Percentiles rank a stretch among this genome's conserved stretches.
Conservation (phyloP, 306 rosid genomes). For the Vigna hirtella region DNA sequence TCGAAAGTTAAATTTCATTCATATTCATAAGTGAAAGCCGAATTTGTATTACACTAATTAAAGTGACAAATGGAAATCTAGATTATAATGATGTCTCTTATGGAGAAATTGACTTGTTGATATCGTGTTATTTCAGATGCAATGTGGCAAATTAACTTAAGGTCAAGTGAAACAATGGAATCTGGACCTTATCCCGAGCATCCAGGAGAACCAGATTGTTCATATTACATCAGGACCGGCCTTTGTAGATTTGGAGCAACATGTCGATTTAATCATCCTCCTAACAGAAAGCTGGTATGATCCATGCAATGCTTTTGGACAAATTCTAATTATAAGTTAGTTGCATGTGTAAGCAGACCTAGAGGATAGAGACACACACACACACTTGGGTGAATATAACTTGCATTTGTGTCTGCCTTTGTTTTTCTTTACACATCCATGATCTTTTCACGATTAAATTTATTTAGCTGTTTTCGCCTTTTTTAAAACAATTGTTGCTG, state of each 20-base stretch:
- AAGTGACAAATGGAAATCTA: slow-evolving; percentile 20
- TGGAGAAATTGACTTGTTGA: slow-evolving; percentile 36
- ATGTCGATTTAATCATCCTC: slow-evolving; percentile 97
- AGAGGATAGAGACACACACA: neutral
- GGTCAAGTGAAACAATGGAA: slow-evolving; percentile 90
- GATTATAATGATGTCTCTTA: slow-evolving; percentile 26
- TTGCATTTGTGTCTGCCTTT: slow-evolving; percentile 14
- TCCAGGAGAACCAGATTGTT: slow-evolving; percentile 93
- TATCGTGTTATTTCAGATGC: slow-evolving; percentile 71
- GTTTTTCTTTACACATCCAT: neutral
- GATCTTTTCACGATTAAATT: slow-evolving; percentile 21
- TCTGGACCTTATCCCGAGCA: slow-evolving; percentile 93
- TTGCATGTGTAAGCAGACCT: slow-evolving; percentile 20
- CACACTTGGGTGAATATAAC: neutral
- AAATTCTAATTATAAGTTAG: slow-evolving; percentile 24
- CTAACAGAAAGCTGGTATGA: slow-evolving; percentile 91
- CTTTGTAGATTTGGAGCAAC: slow-evolving; percentile 97
- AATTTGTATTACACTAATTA: slow-evolving; percentile 27
- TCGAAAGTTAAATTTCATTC: slow-evolving; percentile 29
- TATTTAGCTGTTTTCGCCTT: slow-evolving; percentile 7
- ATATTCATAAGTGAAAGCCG: slow-evolving; percentile 11
- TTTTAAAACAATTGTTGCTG: neutral
- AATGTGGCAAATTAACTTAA: slow-evolving; percentile 92
- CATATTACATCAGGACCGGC: slow-evolving; percentile 94
- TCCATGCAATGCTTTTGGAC: slow-evolving; percentile 42